Evolutionary conservation across 1,284 basidiomycete species (phyloP).

Genomic region (Fistulina hepatica): DNA sequence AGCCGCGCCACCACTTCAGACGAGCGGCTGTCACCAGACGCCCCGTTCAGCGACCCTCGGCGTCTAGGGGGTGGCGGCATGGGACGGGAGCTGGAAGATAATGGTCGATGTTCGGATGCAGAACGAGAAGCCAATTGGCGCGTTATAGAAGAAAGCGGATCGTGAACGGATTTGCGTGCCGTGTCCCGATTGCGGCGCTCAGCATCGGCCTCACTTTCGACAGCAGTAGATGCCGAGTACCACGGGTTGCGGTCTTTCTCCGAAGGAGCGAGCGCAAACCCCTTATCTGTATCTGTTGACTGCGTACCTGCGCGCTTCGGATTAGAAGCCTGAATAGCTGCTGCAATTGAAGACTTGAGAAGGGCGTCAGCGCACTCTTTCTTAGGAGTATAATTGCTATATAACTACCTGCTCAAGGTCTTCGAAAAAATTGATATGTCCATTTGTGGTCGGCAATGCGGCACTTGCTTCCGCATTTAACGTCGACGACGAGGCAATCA

Average conservation of each 20-base stretch:
- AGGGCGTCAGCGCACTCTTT: not conserved
- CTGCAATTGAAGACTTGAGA: constrained; percentile 21
- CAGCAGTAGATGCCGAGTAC: constrained; percentile 41
- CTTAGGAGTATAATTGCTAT: constrained; percentile 10
- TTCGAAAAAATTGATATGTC: constrained; percentile 73
- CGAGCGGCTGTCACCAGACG: constrained; percentile 20
- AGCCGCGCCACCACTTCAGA: constrained; percentile 45
- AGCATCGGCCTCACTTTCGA: constrained; percentile 15
- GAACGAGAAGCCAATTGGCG: constrained; percentile 41
- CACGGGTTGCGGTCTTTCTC: constrained; percentile 68
- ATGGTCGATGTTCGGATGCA: too few species aligned
- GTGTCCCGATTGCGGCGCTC: constrained; percentile 48
- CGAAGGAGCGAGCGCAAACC: constrained; percentile 59
- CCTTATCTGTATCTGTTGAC: constrained; percentile 50
- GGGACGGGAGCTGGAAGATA: constrained; percentile 17
- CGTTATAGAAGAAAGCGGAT: constrained; percentile 67
- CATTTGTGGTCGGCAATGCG: constrained; percentile 33
- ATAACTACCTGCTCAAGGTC: constrained; percentile 59
- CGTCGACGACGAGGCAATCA: constrained; percentile 16
- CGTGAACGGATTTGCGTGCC: constrained; percentile 48
- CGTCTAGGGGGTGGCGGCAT: constrained; percentile 16
- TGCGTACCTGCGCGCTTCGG: constrained; percentile 30
- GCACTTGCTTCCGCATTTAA: constrained; percentile 22
- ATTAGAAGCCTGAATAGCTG: constrained; percentile 31
- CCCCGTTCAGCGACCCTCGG: too few species aligned